Percentiles rank a stretch among this genome's conserved stretches.
Evolutionary conservation across 768 basidiomycete species (phyloP).

Genomic region (Lactarius deliciosus): DNA sequence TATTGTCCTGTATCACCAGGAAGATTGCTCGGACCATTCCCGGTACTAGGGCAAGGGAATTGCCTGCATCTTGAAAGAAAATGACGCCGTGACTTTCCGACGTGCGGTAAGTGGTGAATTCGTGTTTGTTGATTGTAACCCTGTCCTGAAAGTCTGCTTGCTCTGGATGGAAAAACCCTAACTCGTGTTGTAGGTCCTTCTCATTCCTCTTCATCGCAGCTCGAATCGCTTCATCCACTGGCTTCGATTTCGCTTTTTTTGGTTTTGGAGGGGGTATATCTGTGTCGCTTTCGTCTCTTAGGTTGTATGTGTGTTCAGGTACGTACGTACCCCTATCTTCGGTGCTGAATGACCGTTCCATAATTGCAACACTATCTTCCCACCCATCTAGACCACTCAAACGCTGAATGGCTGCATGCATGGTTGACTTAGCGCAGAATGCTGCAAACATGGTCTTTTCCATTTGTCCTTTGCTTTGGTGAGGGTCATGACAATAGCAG

Average conservation of each 20-base stretch:
- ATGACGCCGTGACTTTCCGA: conserved; percentile 5
- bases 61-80: conserved; percentile 2
- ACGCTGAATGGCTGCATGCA: neutral
- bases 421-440: conserved; percentile 1
- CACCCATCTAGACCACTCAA: neutral
- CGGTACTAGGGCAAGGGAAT: neutral
- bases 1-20: conserved; percentile 1
- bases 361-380: no score
- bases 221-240: neutral
- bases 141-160: neutral
- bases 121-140: neutral
- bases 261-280: neutral
- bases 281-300: neutral
- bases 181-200: neutral
- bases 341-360: neutral
- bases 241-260: neutral
- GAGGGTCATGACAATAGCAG: neutral
- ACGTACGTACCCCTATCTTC: neutral
- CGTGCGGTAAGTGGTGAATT: conserved; percentile 2
- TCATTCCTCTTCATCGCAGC: neutral
- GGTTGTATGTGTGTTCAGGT: no score
- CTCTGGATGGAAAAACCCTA: neutral
- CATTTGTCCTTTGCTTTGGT: conserved; percentile 10
- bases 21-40: conserved; percentile 1
- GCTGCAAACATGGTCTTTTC: neutral